Evolutionary conservation across 2,329 filamentous ascomycete species (phyloP).

Genomic region (Apiospora rasikravindrae): DNA sequence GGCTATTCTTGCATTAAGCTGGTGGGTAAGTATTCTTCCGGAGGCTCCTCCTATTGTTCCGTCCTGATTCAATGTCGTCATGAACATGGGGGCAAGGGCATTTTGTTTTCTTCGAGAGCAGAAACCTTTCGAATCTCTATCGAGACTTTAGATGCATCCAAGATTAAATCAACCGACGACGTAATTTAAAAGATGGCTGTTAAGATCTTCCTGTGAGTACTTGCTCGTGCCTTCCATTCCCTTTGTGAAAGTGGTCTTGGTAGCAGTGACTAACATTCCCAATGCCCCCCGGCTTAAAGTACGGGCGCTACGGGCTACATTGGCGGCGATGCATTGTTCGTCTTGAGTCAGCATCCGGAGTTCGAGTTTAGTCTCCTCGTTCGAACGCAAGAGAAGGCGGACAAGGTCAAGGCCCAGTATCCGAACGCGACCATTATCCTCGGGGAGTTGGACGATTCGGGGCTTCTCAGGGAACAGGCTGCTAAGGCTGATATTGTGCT

Average conservation of each 20-base stretch:
- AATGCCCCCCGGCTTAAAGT: background rate
- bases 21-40: slow-evolving; percentile 10
- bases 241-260: background rate
- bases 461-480: slow-evolving; percentile 21
- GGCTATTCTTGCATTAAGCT: background rate
- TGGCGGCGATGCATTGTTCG: slow-evolving; percentile 22
- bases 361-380: slow-evolving; percentile 22
- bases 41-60: background rate
- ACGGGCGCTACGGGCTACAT: slow-evolving; percentile 24
- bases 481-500: slow-evolving; percentile 24
- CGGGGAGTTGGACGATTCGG: slow-evolving; percentile 19
- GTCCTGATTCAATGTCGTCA: background rate
- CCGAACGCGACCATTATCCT: slow-evolving; percentile 21
- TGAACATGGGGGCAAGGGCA: background rate
- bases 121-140: background rate
- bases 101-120: too few species aligned
- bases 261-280: background rate
- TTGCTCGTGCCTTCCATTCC: background rate
- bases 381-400: slow-evolving; percentile 23
- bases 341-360: slow-evolving; percentile 21
- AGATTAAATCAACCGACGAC: background rate
- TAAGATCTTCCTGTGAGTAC: slow-evolving; percentile 20
- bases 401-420: slow-evolving; percentile 20
- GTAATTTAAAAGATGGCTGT: background rate
- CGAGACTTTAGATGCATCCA: background rate